These are phyloP conservation scores for Protomyces pachydermus DNA, from an alignment of 1,139 yeast genomes.

Conservation along the genomic window DNA sequence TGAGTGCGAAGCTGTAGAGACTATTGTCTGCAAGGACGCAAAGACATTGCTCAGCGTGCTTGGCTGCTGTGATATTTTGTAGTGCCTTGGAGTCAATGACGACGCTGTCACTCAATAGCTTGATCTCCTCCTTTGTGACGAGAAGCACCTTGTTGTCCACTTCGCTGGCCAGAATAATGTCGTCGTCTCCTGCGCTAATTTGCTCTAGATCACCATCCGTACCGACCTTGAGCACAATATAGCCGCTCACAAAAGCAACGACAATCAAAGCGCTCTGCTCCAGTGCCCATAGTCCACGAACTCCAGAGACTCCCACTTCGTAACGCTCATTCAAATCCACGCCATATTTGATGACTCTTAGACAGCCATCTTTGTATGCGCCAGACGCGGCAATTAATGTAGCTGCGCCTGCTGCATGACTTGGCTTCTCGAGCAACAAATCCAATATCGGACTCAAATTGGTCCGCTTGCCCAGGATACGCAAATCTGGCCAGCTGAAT, in stretches of 20 bases:
- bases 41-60: not conserved
- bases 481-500: conserved; percentile 26
- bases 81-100: not conserved
- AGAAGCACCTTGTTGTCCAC: conserved; percentile 6
- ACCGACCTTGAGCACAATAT: conserved; percentile 29
- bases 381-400: conserved; percentile 34
- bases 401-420: conserved; percentile 24
- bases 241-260: conserved; percentile 31
- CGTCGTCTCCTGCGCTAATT: conserved; percentile 26
- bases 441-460: conserved; percentile 34
- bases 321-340: conserved; percentile 31
- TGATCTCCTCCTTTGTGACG: conserved; percentile 2
- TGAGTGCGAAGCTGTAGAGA: conserved; percentile 1
- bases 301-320: conserved; percentile 27
- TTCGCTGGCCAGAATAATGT: conserved; percentile 24
- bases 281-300: conserved; percentile 20
- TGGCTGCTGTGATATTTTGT: not conserved
- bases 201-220: conserved; percentile 29
- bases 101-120: not conserved
- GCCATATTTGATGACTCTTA: conserved; percentile 32
- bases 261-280: conserved; percentile 25
- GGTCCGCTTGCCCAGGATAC: conserved; percentile 27
- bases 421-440: conserved; percentile 29
- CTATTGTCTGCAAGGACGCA: not conserved
- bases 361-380: conserved; percentile 34